Evolutionary conservation across 257 asterid genomes (phyloP).

Genomic region (Nyctanthes arbortristis): DNA sequence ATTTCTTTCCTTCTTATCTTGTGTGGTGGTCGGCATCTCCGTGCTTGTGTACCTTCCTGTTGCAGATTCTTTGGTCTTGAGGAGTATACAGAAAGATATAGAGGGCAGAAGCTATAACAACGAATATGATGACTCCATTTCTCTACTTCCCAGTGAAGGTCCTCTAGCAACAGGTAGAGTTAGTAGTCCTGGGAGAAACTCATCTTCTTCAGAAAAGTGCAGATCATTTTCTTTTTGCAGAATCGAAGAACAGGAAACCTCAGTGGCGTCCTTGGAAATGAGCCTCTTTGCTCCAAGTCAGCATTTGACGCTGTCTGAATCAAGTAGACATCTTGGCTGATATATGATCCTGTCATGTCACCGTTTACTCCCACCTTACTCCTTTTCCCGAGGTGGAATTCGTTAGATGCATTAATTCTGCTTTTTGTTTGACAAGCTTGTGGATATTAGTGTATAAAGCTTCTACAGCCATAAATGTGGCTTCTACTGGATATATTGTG

Average conservation of each 20-base stretch:
- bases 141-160: conserved; percentile 66
- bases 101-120: conserved; percentile 46
- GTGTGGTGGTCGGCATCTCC: conserved; percentile 63
- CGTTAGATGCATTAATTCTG: too few relatives aligned
- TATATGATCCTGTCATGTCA: too few relatives aligned
- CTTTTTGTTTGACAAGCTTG: too few relatives aligned
- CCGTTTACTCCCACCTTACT: too few relatives aligned
- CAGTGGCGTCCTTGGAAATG: conserved; percentile 81
- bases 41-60: conserved; percentile 74
- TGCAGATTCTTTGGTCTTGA: conserved; percentile 75
- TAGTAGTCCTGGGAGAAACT: not conserved
- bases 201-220: not conserved
- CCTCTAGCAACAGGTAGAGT: conserved; percentile 24
- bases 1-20: conserved; percentile 67
- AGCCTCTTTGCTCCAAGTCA: conserved; percentile 71
- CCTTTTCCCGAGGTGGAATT: too few relatives aligned
- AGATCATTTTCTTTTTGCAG: not conserved
- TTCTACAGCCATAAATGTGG: too few relatives aligned
- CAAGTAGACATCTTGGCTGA: conserved; percentile 71
- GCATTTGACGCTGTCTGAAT: conserved; percentile 65
- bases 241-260: conserved; percentile 35
- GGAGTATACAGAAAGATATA: conserved; percentile 51
- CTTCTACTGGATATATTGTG: too few relatives aligned
- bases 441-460: too few relatives aligned
- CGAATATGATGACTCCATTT: conserved; percentile 54